Evolutionary conservation across 495 filamentous ascomycete genomes (phyloP).

Genomic region (Thozetella sp.): DNA sequence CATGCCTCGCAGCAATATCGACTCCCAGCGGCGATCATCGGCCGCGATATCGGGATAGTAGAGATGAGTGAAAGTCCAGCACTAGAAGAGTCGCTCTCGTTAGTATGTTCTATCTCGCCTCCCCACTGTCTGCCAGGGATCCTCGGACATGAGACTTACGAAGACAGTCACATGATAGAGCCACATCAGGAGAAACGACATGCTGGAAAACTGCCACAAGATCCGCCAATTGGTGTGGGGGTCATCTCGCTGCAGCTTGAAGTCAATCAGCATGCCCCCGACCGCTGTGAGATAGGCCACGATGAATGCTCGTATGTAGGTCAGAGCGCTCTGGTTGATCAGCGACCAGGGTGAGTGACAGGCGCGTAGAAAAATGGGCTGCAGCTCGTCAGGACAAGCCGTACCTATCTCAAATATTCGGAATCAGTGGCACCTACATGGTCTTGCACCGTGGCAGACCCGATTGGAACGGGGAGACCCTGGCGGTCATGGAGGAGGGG

Average conservation of each 20-base stretch:
- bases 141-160: conserved; percentile 23
- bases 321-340: conserved; percentile 42
- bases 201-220: conserved; percentile 48
- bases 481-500: conserved; percentile 10
- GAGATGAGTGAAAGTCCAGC: conserved; percentile 52
- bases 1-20: conserved; percentile 26
- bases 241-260: conserved; percentile 33
- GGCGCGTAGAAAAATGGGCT: conserved; percentile 51
- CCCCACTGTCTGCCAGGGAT: neutral
- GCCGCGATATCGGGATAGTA: conserved; percentile 37
- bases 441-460: conserved; percentile 17
- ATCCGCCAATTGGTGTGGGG: conserved; percentile 33
- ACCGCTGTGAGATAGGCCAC: conserved; percentile 46
- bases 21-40: conserved; percentile 21
- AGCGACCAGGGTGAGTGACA: conserved; percentile 51
- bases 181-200: conserved; percentile 39
- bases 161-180: conserved; percentile 44
- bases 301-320: conserved; percentile 35
- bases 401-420: neutral
- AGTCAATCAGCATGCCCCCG: conserved; percentile 36
- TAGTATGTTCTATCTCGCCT: conserved; percentile 5
- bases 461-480: conserved; percentile 3
- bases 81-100: conserved; percentile 21
- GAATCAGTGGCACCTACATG: conserved; percentile 25
- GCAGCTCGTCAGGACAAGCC: conserved; percentile 11